phyloP scores from a whole-genome alignment of 768 basidiomycete species.

The Arthromyces matolae region DNA sequence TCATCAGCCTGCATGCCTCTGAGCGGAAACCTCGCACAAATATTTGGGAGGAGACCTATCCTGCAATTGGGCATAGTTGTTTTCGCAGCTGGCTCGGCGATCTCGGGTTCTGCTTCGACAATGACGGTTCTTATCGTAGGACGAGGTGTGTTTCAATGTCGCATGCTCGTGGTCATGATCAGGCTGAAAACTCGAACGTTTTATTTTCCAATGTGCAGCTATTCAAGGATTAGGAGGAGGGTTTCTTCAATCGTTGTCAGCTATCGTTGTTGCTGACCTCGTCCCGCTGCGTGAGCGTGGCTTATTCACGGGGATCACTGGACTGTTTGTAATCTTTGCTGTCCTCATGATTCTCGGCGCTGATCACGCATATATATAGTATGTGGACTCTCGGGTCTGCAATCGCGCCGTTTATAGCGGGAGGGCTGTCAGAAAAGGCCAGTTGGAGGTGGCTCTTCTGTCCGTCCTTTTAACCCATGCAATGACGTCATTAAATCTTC shows the following conservation, averaged over 20 bases:
- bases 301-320: constrained; percentile 25
- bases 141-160: constrained; percentile 25
- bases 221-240: constrained; percentile 40
- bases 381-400: constrained; percentile 34
- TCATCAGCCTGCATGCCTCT: constrained; percentile 30
- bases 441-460: constrained; percentile 43
- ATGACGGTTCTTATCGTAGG: constrained; percentile 32
- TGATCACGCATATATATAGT: constrained; percentile 27
- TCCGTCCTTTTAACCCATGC: constrained; percentile 9
- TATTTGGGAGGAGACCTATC: constrained; percentile 14
- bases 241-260: constrained; percentile 33
- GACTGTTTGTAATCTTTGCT: not conserved
- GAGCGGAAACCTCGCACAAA: constrained; percentile 28
- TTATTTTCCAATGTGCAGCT: constrained; percentile 23
- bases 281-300: constrained; percentile 45
- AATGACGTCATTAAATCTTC: not conserved
- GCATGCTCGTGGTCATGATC: no score
- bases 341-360: not conserved
- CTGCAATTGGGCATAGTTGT: constrained; percentile 4
- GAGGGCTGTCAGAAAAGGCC: constrained; percentile 26
- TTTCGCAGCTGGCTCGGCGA: constrained; percentile 7
- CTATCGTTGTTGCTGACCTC: constrained; percentile 40
- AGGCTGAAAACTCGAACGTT: no score
- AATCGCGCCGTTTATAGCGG: constrained; percentile 33
- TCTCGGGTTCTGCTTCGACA: constrained; percentile 3